Evolutionary conservation across 495 filamentous ascomycete species (phyloP).

Genomic region (Aspergillus taichungensis): DNA sequence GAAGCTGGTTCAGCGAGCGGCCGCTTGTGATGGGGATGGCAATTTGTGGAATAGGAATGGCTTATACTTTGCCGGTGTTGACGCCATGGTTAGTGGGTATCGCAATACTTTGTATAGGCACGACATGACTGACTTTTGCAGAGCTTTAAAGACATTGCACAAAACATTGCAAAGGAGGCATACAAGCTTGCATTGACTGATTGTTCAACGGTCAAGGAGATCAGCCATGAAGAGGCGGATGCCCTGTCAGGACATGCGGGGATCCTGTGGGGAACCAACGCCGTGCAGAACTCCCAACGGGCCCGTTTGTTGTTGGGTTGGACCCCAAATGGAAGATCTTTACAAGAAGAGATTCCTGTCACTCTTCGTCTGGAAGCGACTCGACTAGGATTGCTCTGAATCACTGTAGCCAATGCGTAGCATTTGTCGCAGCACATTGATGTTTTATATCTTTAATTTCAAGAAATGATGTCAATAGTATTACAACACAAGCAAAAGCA

Average conservation of each 20-base stretch:
- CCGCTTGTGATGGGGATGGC: slow-evolving; percentile 45
- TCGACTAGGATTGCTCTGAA: slow-evolving; percentile 13
- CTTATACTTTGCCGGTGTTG: slow-evolving; percentile 60
- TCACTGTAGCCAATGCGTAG: too few species aligned
- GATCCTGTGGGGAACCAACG: slow-evolving; percentile 46
- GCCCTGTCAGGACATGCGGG: slow-evolving; percentile 10
- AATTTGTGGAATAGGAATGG: slow-evolving; percentile 64
- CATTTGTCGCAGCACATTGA: too few species aligned
- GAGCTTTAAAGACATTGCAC: slow-evolving; percentile 50
- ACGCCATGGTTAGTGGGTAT: slow-evolving; percentile 33
- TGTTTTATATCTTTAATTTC: too few species aligned
- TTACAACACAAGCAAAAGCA: too few species aligned
- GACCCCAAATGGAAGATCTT: slow-evolving; percentile 34
- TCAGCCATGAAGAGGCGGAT: slow-evolving; percentile 17
- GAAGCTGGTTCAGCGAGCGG: slow-evolving; percentile 43
- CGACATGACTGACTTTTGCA: slow-evolving; percentile 1
- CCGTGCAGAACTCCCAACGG: slow-evolving; percentile 42
- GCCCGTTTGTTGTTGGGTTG: slow-evolving; percentile 52
- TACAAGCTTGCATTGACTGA: slow-evolving; percentile 49
- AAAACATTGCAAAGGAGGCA: slow-evolving; percentile 44
- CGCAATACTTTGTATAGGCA: not conserved
- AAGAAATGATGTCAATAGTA: too few species aligned
- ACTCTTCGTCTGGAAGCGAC: slow-evolving; percentile 37
- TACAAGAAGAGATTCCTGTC: slow-evolving; percentile 43
- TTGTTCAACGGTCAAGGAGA: slow-evolving; percentile 31